Conservation (phyloP, 2,329 filamentous ascomycete species). For the Aspergillus candidus region DNA sequence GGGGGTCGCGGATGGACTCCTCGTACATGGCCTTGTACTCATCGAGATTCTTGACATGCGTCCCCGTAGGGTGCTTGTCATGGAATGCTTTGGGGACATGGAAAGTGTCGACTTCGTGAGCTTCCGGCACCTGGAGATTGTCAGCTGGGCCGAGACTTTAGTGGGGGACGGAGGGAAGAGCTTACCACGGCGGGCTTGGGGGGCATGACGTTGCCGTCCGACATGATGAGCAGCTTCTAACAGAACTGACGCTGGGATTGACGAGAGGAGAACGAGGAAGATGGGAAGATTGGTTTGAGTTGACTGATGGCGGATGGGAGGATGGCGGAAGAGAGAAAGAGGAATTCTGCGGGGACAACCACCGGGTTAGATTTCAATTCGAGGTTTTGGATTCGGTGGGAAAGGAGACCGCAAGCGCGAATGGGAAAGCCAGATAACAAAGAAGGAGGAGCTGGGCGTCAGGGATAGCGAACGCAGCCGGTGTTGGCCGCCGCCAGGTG, state of each 20-base stretch:
- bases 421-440: neutral
- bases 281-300: neutral
- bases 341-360: neutral
- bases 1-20: constrained; percentile 82
- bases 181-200: constrained; percentile 39
- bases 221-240: constrained; percentile 23
- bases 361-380: neutral
- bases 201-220: constrained; percentile 29
- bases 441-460: no score
- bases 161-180: constrained; percentile 3
- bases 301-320: no score
- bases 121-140: constrained; percentile 38
- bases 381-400: neutral
- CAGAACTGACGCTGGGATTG: neutral
- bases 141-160: constrained; percentile 2
- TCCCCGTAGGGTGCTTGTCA: constrained; percentile 55
- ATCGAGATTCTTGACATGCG: constrained; percentile 54
- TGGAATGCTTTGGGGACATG: constrained; percentile 54
- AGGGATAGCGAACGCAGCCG: neutral
- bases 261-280: neutral
- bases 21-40: constrained; percentile 61
- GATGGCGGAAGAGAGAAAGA: neutral
- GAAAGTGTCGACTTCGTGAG: constrained; percentile 45
- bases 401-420: neutral
- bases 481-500: neutral